Evolutionary conservation across 1,284 basidiomycete genomes (phyloP).

Genomic region (Peniophora sp.): DNA sequence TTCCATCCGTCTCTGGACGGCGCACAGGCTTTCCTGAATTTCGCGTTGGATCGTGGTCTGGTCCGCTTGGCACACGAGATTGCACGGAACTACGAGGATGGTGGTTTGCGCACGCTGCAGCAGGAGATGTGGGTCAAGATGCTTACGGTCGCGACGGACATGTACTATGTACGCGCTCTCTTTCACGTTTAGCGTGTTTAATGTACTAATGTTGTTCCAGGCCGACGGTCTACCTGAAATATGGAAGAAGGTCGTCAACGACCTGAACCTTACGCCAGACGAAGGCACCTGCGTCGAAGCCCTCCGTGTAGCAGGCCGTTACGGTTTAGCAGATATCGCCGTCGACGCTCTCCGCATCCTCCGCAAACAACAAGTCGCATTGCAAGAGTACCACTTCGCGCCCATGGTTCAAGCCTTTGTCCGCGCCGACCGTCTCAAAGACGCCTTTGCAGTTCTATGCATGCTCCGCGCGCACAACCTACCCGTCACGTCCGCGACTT

Average conservation of each 20-base stretch:
- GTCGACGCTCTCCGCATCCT: conserved; percentile 53
- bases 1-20: conserved; percentile 42
- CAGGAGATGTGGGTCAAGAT: conserved; percentile 51
- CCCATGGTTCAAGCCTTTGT: conserved; percentile 62
- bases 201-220: conserved; percentile 28
- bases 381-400: conserved; percentile 65
- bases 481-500: conserved; percentile 36
- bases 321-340: conserved; percentile 64
- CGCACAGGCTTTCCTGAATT: conserved; percentile 38
- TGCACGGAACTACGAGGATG: conserved; percentile 47
- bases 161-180: conserved; percentile 49
- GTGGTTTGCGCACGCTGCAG: conserved; percentile 43
- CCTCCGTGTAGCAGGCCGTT: conserved; percentile 65
- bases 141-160: conserved; percentile 47
- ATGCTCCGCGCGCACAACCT: conserved; percentile 47
- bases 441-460: conserved; percentile 48
- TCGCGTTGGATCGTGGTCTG: conserved; percentile 40
- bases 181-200: neutral
- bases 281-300: conserved; percentile 69
- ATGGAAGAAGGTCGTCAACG: conserved; percentile 56
- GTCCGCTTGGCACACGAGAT: conserved; percentile 66
- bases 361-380: conserved; percentile 34
- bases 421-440: conserved; percentile 40
- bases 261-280: conserved; percentile 50
- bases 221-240: conserved; percentile 53